Base-by-base conservation (phyloP, 805 yeast species). In the Kuraishia floccosa region DNA sequence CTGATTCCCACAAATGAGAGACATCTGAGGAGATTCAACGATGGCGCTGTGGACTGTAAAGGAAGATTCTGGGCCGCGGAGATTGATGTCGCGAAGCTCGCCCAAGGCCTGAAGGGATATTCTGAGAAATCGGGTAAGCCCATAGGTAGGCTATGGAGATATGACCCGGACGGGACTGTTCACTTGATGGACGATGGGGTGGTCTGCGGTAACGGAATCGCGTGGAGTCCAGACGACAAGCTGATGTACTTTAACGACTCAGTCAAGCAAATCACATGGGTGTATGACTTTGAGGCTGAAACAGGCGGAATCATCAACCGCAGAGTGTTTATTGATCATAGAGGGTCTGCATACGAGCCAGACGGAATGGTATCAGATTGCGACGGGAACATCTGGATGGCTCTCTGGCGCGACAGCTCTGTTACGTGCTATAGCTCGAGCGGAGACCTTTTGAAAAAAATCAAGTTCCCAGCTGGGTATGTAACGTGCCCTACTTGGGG, bases 31-130 rank as follows among this genome's bases (percentile, higher is more conserved):
- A 39, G 43, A 13, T 38, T 39, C 35, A 39, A 39, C 29, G 43
- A 39, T 16, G 43, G 43, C 16, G 41, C 36, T 5, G 41, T 39
- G 3, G 69, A 68, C 9, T 42, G 52, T 24, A 46, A 44, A 25
- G 69, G 69, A n/a, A 41, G 69, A 17, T 56, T 60, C 38, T 64
- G 74, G 74, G 74, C 70, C 17, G 54, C 53, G 10, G 60, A 54
- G 39, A 44, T 52, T 21, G 58, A 53, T 30, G 40, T 39, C 26
- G 32, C 34, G 20, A 47, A 47, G 10, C 37, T 48, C 16, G 33
- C 44, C 5, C n/a, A n/a, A n/a, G n/a, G n/a, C n/a, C n/a, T n/a
- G n/a, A n/a, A n/a, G n/a, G n/a, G n/a, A n/a, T n/a, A n/a, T n/a
- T n/a, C n/a, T n/a, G n/a, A n/a, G n/a, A n/a, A n/a, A n/a, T n/a